Evolutionary conservation across 2,329 filamentous ascomycete species (phyloP).

Genomic region (Monosporascus sp.): DNA sequence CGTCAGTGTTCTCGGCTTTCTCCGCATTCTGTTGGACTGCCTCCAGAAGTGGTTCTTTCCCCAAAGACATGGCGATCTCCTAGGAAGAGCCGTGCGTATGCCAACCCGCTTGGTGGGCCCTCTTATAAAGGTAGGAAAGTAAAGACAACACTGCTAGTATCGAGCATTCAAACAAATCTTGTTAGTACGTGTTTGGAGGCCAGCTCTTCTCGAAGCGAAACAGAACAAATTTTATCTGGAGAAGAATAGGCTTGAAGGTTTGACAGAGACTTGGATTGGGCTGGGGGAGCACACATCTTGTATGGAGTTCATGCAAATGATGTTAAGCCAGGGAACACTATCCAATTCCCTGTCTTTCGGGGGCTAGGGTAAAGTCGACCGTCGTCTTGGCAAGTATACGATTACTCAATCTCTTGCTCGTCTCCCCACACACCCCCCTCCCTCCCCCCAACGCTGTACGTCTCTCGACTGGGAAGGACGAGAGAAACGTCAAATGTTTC

Average conservation of each 20-base stretch:
- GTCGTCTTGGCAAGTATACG: background rate
- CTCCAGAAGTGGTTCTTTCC: background rate
- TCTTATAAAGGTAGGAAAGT: background rate
- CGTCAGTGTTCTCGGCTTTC: too few relatives aligned
- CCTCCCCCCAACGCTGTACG: background rate
- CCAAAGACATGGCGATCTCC: background rate
- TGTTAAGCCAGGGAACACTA: background rate
- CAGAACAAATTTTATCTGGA: background rate
- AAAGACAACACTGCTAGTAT: background rate
- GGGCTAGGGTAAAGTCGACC: background rate
- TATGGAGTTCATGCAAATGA: background rate
- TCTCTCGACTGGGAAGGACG: background rate
- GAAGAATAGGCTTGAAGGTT: background rate
- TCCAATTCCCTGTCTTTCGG: background rate
- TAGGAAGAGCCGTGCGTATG: background rate
- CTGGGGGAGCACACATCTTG: background rate
- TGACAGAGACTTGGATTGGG: background rate
- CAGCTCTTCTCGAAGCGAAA: background rate
- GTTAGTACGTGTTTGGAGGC: background rate
- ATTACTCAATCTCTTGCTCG: background rate
- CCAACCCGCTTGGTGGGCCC: background rate
- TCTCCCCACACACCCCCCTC: background rate
- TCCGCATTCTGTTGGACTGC: background rate
- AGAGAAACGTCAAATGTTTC: background rate
- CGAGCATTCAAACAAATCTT: background rate